These are phyloP conservation scores for Globisporangium camurandrum DNA, from an alignment of 352 stramenopile genomes.

Conservation along the genomic window DNA sequence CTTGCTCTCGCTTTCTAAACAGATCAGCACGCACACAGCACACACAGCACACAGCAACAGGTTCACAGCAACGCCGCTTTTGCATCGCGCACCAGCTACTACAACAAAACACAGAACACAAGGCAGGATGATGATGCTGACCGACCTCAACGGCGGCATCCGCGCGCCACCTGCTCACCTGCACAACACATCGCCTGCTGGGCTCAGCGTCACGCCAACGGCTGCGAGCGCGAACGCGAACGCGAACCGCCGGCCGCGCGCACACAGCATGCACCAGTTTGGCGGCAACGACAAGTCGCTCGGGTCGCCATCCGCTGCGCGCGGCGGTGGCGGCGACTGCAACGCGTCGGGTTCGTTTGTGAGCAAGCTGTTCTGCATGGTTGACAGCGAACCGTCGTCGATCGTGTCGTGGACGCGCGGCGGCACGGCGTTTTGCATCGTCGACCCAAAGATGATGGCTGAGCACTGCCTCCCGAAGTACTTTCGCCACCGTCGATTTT, in stretches of 20 bases:
- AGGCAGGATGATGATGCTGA: constrained; percentile 13
- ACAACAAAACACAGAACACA: not conserved
- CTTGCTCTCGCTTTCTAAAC: too few relatives aligned
- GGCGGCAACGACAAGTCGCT: constrained; percentile 8
- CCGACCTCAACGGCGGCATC: not conserved
- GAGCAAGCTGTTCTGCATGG: constrained; percentile 82
- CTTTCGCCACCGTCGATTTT: constrained; percentile 86
- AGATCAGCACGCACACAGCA: not conserved
- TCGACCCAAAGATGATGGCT: constrained; percentile 85
- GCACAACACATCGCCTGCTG: not conserved
- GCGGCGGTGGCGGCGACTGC: constrained; percentile 39
- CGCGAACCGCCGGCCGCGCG: constrained; percentile 28
- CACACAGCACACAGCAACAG: not conserved
- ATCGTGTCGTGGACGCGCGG: constrained; percentile 83
- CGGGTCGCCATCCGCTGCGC: not conserved
- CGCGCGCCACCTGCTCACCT: not conserved
- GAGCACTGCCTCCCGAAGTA: constrained; percentile 88
- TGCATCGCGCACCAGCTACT: not conserved
- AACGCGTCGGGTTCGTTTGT: constrained; percentile 75
- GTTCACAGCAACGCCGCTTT: too few relatives aligned
- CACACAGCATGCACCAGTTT: constrained; percentile 50
- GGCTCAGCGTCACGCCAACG: constrained; percentile 9
- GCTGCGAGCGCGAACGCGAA: constrained; percentile 2
- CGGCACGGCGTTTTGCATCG: constrained; percentile 87
- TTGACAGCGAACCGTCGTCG: constrained; percentile 68